Conservation (phyloP, 1,284 basidiomycete genomes). For the Microbotryum silenes-acaulis region DNA sequence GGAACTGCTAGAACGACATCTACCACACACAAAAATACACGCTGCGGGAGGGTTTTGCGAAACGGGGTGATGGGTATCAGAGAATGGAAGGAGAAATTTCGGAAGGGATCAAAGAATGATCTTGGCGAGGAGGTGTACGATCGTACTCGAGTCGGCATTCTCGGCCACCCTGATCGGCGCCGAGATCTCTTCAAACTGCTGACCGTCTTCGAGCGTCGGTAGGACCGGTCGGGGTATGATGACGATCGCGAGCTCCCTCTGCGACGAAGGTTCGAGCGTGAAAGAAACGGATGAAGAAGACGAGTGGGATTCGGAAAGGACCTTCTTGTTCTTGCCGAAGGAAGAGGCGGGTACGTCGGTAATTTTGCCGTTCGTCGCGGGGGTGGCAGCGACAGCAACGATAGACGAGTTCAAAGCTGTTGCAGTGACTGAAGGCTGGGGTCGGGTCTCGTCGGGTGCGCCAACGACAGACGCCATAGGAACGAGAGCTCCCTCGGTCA, state of each 20-base stretch:
- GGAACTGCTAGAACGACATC: too few species aligned
- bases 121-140: neutral
- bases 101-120: too few species aligned
- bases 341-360: neutral
- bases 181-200: constrained; percentile 2
- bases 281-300: constrained; percentile 4
- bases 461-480: neutral
- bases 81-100: too few species aligned
- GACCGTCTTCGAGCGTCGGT: neutral
- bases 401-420: neutral
- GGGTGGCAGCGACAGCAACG: neutral
- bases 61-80: too few species aligned
- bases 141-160: constrained; percentile 3
- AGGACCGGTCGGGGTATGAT: neutral
- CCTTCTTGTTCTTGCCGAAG: neutral
- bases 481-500: neutral
- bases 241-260: constrained; percentile 2
- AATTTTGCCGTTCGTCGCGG: neutral
- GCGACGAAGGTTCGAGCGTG: constrained; percentile 8
- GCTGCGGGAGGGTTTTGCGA: too few species aligned
- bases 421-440: neutral
- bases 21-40: too few species aligned
- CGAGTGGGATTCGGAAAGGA: neutral
- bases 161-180: constrained; percentile 4
- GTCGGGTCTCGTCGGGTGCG: neutral